phyloP scores from a whole-genome alignment of 345 rosid species.

The Corchorus capsularis region DNA sequence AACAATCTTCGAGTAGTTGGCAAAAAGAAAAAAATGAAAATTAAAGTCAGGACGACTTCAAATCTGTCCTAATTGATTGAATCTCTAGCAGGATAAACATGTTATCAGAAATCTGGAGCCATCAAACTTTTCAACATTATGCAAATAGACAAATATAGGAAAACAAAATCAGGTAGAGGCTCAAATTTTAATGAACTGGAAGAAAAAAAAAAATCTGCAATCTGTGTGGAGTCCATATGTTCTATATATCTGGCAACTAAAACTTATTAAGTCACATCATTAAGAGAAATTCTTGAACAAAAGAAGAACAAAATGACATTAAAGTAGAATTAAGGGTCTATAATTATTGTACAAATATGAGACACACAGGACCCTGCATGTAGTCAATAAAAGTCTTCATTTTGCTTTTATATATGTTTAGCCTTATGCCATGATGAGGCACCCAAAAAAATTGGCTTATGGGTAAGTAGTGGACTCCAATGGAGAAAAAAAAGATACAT shows the following conservation, averaged over 20 bases:
- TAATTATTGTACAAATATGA: background rate
- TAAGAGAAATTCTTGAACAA: background rate
- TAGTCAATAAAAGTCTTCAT: background rate
- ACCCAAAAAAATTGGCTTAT: conserved; percentile 23
- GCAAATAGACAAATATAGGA: background rate
- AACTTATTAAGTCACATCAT: background rate
- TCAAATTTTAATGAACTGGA: background rate
- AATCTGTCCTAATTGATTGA: background rate
- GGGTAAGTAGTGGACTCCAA: conserved; percentile 27
- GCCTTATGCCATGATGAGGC: conserved; percentile 19
- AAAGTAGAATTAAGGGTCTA: conserved; percentile 1
- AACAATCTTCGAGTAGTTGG: background rate
- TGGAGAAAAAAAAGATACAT: background rate
- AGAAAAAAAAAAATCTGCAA: background rate
- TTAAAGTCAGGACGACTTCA: background rate
- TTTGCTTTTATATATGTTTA: conserved; percentile 3
- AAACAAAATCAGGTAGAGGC: background rate
- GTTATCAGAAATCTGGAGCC: background rate
- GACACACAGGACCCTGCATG: background rate
- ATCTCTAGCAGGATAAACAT: background rate
- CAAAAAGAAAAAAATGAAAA: background rate
- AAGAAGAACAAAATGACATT: background rate
- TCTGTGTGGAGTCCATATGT: background rate
- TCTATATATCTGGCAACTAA: background rate
- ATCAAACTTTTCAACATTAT: background rate